phyloP scores from a whole-genome alignment of 164 flowering plant species.

The Kalanchoe fedtschenkoi region DNA sequence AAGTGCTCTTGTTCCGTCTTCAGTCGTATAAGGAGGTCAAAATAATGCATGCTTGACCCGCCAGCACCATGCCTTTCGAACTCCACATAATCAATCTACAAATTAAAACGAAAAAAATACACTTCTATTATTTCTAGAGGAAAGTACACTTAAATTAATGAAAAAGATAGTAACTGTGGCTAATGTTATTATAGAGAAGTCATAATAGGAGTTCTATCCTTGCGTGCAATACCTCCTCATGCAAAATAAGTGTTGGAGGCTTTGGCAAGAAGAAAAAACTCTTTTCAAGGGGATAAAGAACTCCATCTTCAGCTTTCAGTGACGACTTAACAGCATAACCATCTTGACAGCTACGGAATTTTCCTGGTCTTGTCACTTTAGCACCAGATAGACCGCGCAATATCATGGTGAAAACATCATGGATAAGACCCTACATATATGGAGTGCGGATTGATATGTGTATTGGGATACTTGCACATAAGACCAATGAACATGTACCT shows the following conservation, averaged over 20 bases:
- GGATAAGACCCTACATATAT: slow-evolving; percentile 71
- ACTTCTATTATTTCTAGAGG: no score
- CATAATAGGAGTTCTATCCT: background rate
- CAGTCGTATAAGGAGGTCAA: slow-evolving; percentile 77
- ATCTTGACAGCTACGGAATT: slow-evolving; percentile 88
- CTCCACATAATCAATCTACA: slow-evolving; percentile 86
- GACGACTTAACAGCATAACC: slow-evolving; percentile 99
- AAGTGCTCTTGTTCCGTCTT: slow-evolving; percentile 87
- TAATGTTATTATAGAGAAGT: background rate
- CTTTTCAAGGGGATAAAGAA: slow-evolving; percentile 90
- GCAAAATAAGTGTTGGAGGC: slow-evolving; percentile 97
- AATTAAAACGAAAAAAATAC: background rate
- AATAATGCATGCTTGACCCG: slow-evolving; percentile 93
- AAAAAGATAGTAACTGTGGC: no score
- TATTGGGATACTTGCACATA: no score
- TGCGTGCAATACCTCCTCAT: slow-evolving; percentile 62
- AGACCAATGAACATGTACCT: no score
- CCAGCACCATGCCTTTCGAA: slow-evolving; percentile 96
- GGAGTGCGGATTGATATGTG: background rate
- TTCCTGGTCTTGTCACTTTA: slow-evolving; percentile 88
- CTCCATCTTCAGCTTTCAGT: slow-evolving; percentile 97
- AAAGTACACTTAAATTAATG: no score
- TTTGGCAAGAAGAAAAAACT: slow-evolving; percentile 95
- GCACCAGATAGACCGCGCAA: slow-evolving; percentile 92
- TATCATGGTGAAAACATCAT: slow-evolving; percentile 78